These are phyloP conservation scores for Annulohypoxylon nitens DNA, from an alignment of 495 filamentous ascomycete species.

Conservation along the genomic window DNA sequence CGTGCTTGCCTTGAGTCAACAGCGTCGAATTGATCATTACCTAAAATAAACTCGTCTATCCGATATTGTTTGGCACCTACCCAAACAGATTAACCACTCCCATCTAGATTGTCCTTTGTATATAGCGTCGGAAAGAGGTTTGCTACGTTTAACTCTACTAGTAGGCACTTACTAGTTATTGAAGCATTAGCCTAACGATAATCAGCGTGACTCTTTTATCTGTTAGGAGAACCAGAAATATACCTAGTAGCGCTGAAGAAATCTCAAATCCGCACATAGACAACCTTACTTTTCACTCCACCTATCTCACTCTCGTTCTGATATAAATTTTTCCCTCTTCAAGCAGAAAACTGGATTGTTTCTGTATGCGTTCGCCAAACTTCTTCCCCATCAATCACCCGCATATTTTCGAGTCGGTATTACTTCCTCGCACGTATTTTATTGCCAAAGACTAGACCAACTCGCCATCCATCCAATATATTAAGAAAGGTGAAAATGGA, in stretches of 20 bases:
- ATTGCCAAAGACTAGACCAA: neutral
- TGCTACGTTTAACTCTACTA: neutral
- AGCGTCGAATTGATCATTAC: neutral
- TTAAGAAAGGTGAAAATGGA: conserved; percentile 17
- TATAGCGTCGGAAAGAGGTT: neutral
- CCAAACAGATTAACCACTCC: neutral
- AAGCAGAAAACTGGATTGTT: neutral
- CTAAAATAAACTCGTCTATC: neutral
- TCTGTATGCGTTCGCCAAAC: neutral
- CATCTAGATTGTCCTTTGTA: neutral
- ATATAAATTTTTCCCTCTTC: neutral
- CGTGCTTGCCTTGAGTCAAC: neutral
- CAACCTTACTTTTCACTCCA: neutral
- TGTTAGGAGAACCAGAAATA: too few relatives aligned
- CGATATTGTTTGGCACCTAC: neutral
- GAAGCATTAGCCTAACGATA: neutral
- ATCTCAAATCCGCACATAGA: neutral
- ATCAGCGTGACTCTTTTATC: neutral
- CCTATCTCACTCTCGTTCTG: neutral
- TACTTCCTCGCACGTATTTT: neutral
- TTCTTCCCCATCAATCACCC: neutral
- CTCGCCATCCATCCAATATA: neutral
- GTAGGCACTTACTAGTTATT: neutral
- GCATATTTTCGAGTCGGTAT: neutral
- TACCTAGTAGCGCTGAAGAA: too few relatives aligned